These are phyloP conservation scores for Aulographum hederae DNA, from an alignment of 2,329 filamentous ascomycete species.

Conservation along the genomic window DNA sequence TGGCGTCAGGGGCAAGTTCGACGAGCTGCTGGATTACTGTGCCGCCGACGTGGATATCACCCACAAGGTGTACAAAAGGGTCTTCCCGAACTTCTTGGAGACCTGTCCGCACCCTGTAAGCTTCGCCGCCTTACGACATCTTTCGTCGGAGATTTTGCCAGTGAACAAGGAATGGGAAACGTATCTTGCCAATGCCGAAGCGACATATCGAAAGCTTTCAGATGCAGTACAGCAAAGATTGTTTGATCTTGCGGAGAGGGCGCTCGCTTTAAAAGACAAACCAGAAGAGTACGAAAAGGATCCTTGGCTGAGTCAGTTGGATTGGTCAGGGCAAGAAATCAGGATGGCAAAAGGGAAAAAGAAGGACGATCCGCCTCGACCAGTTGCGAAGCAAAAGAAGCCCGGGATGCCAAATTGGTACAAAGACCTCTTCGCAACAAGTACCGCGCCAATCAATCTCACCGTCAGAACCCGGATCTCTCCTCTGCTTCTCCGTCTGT, in stretches of 20 bases:
- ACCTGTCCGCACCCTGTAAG: constrained; percentile 94
- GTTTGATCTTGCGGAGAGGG: constrained; percentile 54
- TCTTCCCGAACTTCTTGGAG: constrained; percentile 76
- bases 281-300: constrained; percentile 55
- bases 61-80: constrained; percentile 82
- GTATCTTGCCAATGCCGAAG: constrained; percentile 71
- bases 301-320: constrained; percentile 81
- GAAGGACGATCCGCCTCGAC: constrained; percentile 62
- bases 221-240: constrained; percentile 64
- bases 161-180: constrained; percentile 75
- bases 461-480: constrained; percentile 79
- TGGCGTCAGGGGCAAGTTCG: constrained; percentile 52
- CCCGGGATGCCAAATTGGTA: constrained; percentile 95
- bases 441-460: constrained; percentile 49
- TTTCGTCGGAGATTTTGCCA: constrained; percentile 85
- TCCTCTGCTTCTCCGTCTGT: constrained; percentile 62
- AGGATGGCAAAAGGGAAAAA: constrained; percentile 83
- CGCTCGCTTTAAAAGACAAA: constrained; percentile 54
- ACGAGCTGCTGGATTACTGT: constrained; percentile 81
- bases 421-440: constrained; percentile 67
- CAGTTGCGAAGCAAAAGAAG: constrained; percentile 71
- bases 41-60: constrained; percentile 87
- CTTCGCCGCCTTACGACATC: constrained; percentile 79
- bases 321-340: constrained; percentile 88
- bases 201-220: constrained; percentile 60